Evolutionary conservation across 2,329 filamentous ascomycete species (phyloP), one percentile per base, ranked within the genome.

Genomic region (Diaporthe sp.): DNA sequence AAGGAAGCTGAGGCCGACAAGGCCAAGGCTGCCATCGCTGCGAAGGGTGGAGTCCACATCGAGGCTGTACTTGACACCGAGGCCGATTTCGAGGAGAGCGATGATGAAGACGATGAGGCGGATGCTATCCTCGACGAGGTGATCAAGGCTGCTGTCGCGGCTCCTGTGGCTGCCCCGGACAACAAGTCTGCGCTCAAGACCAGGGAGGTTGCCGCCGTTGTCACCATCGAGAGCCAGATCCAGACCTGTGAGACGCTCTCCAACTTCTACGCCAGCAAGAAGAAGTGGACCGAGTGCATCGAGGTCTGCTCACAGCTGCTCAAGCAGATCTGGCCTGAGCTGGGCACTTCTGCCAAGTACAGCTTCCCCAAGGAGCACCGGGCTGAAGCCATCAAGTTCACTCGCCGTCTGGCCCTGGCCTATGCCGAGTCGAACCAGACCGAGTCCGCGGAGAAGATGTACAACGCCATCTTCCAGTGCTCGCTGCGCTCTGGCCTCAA

Each of bases 401-500:
- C 75, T n/a, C 77, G 76, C 42, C 75, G 77, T 25, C 73, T 78
- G 22, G 77, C 77, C 53, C 37, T 61, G 39, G 73, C 75, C 39
- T 77, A 78, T 55, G 71, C 75, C 31, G 72, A 77, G 53, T 78
- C 78, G 31, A 78, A 79, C 55, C 78, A 78, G 75, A 78, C 78
- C 15, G 77, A 78, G 61, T 75, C 78, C n/a, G 78, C 78, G 7
- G 78, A 79, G 67, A 78, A 74, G 71, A 72, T 78, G 53, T 79
- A 77, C 63, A 47, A 71, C 12, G 77, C 75, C 31, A 76, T 79
- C 57, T 79, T 79, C 77, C 74, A 78, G 71, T 76, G 77, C 20
- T 79, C 78, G 39, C 75, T 78, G 34, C 76, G 77, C 70, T 79
- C 78, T 20, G 77, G 78, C 57, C 67, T 77, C 44, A 77, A 77